A percentile compares a stretch with the other conserved stretches of the same genome.
phyloP scores from a whole-genome alignment of 2,329 filamentous ascomycete species.

The Zasmidium angulare region DNA sequence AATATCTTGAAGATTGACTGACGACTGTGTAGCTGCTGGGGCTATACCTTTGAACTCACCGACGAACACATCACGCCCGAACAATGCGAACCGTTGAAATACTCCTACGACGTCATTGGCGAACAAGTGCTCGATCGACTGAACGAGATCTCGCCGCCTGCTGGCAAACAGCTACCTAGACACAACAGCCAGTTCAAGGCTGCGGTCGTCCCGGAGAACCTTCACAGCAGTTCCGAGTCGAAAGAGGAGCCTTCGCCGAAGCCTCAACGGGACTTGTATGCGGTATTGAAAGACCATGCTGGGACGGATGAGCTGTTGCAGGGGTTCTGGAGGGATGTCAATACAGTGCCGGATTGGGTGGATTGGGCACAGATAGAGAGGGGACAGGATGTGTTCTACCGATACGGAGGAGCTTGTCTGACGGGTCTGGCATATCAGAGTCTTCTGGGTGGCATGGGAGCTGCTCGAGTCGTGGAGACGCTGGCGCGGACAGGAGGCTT shows the following conservation, averaged over 20 bases:
- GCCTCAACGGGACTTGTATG: constrained; percentile 60
- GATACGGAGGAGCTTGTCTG: constrained; percentile 68
- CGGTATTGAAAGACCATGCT: constrained; percentile 60
- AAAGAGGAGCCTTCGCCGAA: constrained; percentile 31
- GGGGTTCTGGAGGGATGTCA: constrained; percentile 65
- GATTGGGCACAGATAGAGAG: constrained; percentile 73
- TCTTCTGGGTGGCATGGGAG: constrained; percentile 69
- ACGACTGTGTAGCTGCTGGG: constrained; percentile 53
- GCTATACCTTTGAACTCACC: constrained; percentile 69
- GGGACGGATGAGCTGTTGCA: constrained; percentile 55
- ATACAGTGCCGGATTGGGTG: constrained; percentile 72
- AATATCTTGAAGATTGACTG: constrained; percentile 7
- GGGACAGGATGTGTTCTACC: constrained; percentile 75
- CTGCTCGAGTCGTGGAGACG: constrained; percentile 71
- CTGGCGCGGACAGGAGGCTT: constrained; percentile 74
- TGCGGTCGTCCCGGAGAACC: neutral
- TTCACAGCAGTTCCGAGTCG: constrained; percentile 16
- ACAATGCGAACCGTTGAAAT: constrained; percentile 60
- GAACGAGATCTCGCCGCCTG: constrained; percentile 59
- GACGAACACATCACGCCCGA: constrained; percentile 61
- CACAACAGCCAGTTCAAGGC: constrained; percentile 37
- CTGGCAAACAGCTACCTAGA: constrained; percentile 38
- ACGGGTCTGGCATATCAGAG: constrained; percentile 65
- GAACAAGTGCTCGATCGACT: constrained; percentile 65
- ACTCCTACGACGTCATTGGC: constrained; percentile 67